phyloP scores from a whole-genome alignment of 176 grass and related monocot genomes.

The Phragmites australis region DNA sequence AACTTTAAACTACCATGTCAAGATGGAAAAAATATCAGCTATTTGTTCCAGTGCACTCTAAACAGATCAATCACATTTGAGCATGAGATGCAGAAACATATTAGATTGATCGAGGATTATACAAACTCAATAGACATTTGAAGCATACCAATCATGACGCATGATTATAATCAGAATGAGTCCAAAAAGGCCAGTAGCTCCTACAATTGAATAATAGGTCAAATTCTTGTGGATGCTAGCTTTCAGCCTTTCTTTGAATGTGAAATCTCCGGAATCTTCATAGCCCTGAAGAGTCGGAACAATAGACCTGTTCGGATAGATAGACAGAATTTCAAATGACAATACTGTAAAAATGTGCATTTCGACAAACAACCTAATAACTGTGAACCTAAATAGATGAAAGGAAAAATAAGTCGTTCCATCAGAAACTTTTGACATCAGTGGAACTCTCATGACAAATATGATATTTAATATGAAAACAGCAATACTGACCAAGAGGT shows the following conservation, averaged over 20 bases:
- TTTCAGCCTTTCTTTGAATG: constrained; percentile 56
- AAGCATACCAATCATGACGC: constrained; percentile 34
- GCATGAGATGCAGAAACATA: neutral
- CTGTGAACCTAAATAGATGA: neutral
- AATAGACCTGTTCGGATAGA: constrained; percentile 64
- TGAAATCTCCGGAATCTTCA: constrained; percentile 54
- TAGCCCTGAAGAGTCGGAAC: constrained; percentile 79
- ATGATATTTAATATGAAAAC: too few relatives aligned
- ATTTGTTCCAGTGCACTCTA: neutral
- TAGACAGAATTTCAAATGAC: constrained; percentile 37
- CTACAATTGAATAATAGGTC: constrained; percentile 64
- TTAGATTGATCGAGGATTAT: neutral
- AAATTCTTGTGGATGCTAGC: constrained; percentile 60
- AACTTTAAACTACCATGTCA: neutral
- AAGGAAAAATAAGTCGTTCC: neutral
- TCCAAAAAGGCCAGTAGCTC: constrained; percentile 63
- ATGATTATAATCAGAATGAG: constrained; percentile 66
- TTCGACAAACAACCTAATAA: neutral
- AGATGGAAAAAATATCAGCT: neutral
- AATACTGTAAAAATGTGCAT: neutral
- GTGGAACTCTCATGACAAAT: neutral
- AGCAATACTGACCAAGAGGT: neutral
- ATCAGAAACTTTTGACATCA: neutral
- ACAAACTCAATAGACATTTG: neutral
- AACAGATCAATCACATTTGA: neutral